Conservation (phyloP, 768 basidiomycete species). For the Erythrobasidium yunnanense region DNA sequence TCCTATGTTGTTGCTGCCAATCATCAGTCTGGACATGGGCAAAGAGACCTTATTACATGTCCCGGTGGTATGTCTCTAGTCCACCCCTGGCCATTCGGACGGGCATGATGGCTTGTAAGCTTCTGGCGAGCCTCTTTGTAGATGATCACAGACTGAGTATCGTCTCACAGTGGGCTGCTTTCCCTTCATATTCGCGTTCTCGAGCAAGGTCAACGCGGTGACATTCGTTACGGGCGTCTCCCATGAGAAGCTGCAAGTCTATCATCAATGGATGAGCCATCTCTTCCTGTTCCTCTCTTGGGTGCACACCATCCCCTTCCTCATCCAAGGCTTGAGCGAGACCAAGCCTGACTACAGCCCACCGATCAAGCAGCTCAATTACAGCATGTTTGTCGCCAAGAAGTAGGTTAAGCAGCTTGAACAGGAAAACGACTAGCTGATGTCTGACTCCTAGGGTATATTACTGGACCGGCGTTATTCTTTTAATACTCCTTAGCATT, state of each 20-base stretch:
- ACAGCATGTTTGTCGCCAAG: conserved; percentile 30
- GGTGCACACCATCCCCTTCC: conserved; percentile 36
- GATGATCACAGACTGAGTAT: too few species aligned
- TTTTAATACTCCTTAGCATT: conserved; percentile 33
- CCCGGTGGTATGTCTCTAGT: conserved; percentile 34
- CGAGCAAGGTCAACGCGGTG: conserved; percentile 36
- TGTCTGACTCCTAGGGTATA: too few species aligned
- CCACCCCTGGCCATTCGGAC: conserved; percentile 37
- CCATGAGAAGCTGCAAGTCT: conserved; percentile 40
- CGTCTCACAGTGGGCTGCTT: conserved; percentile 31
- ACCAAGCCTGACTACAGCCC: conserved; percentile 30
- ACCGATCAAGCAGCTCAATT: conserved; percentile 32
- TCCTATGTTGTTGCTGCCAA: too few species aligned
- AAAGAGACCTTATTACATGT: conserved; percentile 32
- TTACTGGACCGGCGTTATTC: conserved; percentile 33
- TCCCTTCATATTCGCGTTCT: conserved; percentile 37
- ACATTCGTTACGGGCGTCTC: conserved; percentile 37
- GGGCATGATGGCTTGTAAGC: conserved; percentile 26
- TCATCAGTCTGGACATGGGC: conserved; percentile 19
- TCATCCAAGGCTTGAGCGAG: conserved; percentile 32
- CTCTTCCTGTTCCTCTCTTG: conserved; percentile 27
- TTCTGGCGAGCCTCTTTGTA: too few species aligned
- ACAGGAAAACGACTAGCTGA: too few species aligned
- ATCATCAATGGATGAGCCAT: conserved; percentile 34
- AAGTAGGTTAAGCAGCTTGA: too few species aligned